Evolutionary conservation across 768 basidiomycete species (phyloP).

Genomic region (Heimioporus sp.): DNA sequence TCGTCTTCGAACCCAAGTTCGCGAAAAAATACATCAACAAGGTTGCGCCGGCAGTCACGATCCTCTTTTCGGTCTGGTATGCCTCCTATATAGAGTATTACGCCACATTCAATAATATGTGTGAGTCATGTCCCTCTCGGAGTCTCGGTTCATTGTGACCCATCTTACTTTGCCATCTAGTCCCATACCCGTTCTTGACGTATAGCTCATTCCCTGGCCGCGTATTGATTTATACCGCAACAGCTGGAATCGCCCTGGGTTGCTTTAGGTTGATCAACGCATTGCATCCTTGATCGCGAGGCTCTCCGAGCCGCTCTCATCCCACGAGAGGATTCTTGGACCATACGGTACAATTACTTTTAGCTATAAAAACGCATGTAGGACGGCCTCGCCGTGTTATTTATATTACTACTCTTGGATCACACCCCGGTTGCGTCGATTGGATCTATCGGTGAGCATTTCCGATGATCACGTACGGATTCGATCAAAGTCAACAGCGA

Average conservation of each 20-base stretch:
- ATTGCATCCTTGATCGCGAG: slow-evolving; percentile 40
- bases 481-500: too few relatives aligned
- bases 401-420: too few relatives aligned
- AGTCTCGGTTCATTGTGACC: not conserved
- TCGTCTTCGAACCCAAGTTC: slow-evolving; percentile 62
- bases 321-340: not conserved
- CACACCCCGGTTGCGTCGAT: too few relatives aligned
- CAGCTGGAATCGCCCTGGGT: slow-evolving; percentile 48
- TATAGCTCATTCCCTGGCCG: slow-evolving; percentile 51
- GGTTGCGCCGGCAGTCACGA: slow-evolving; percentile 12
- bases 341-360: not conserved
- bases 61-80: slow-evolving; percentile 47
- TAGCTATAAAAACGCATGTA: too few relatives aligned
- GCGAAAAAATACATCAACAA: slow-evolving; percentile 11
- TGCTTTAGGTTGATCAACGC: slow-evolving; percentile 61
- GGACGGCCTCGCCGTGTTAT: too few relatives aligned
- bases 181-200: slow-evolving; percentile 85
- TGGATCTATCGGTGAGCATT: too few relatives aligned
- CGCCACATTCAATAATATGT: slow-evolving; percentile 55
- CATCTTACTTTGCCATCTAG: slow-evolving; percentile 31
- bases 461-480: too few relatives aligned
- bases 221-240: slow-evolving; percentile 56
- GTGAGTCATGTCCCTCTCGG: slow-evolving; percentile 38
- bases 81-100: slow-evolving; percentile 66
- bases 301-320: too few relatives aligned